Evolutionary conservation across 306 rosid genomes (phyloP).

Genomic region (Lagenaria siceraria): DNA sequence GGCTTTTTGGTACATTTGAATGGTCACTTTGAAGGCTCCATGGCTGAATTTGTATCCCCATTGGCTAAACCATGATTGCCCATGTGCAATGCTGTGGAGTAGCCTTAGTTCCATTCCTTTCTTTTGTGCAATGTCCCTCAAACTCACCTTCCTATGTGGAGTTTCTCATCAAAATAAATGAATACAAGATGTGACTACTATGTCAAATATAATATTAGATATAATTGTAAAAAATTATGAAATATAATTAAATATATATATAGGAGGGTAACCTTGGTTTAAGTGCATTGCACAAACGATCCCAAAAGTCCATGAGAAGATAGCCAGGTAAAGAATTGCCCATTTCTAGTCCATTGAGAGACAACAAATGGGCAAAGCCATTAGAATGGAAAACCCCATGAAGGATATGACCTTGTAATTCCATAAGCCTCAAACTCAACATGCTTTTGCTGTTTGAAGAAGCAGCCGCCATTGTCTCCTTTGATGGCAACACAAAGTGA

Average conservation of each 20-base stretch:
- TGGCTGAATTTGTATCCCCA: constrained; percentile 79
- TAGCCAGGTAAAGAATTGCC: constrained; percentile 51
- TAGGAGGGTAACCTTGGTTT: constrained; percentile 43
- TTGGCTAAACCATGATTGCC: constrained; percentile 64
- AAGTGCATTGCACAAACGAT: constrained; percentile 56
- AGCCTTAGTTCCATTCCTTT: constrained; percentile 68
- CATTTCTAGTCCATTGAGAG: constrained; percentile 61
- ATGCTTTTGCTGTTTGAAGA: constrained; percentile 26
- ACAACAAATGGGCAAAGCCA: constrained; percentile 16
- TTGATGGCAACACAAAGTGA: constrained; percentile 70
- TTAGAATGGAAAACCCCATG: constrained; percentile 86
- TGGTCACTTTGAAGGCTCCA: constrained; percentile 24
- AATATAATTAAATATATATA: no score
- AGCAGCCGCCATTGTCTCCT: constrained; percentile 42
- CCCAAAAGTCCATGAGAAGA: constrained; percentile 67
- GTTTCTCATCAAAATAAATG: neutral
- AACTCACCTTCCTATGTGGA: constrained; percentile 52
- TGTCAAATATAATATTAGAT: neutral
- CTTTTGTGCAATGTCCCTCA: constrained; percentile 48
- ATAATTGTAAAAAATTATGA: neutral
- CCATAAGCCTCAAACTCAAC: neutral
- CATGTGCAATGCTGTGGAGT: constrained; percentile 51
- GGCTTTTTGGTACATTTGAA: neutral
- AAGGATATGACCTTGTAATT: constrained; percentile 32
- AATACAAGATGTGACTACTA: neutral